Percentiles rank a stretch among this genome's conserved stretches.
phyloP scores from a whole-genome alignment of 257 asterid species.

The Nicotiana obtusifolia region DNA sequence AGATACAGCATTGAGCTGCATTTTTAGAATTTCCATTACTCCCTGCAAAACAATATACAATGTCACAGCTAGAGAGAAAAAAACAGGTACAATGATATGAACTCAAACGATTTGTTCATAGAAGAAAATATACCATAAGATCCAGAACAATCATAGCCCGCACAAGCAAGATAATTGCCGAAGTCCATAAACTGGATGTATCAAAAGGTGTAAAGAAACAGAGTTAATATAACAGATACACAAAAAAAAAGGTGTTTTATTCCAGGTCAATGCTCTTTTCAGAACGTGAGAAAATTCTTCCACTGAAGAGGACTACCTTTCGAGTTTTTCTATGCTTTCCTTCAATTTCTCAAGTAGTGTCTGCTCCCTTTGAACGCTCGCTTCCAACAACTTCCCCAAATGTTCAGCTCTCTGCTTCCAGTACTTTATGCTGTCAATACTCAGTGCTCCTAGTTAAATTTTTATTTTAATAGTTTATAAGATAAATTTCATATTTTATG shows the following conservation, averaged over 20 bases:
- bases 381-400: conserved; percentile 65
- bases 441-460: conserved; percentile 16
- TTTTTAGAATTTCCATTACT: conserved; percentile 74
- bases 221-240: conserved; percentile 1
- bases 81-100: neutral
- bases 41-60: conserved; percentile 48
- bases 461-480: too few relatives aligned
- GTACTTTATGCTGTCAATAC: conserved; percentile 32
- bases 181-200: conserved; percentile 79
- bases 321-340: conserved; percentile 65
- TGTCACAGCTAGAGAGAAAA: conserved; percentile 4
- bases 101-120: neutral
- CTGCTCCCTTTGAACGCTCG: conserved; percentile 46
- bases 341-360: too few relatives aligned
- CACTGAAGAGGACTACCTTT: conserved; percentile 73
- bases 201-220: neutral
- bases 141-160: conserved; percentile 84
- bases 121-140: conserved; percentile 58
- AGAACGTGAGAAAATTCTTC: conserved; percentile 70
- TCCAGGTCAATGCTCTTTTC: conserved; percentile 37
- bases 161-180: conserved; percentile 84
- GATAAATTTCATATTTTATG: too few relatives aligned
- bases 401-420: conserved; percentile 66
- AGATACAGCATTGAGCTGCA: conserved; percentile 88
- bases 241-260: neutral